A percentile compares a stretch with the other conserved stretches of the same genome.
Evolutionary conservation across 192 early-diverging fungal species (phyloP).

Genomic region (Bifiguratus adelaidae): DNA sequence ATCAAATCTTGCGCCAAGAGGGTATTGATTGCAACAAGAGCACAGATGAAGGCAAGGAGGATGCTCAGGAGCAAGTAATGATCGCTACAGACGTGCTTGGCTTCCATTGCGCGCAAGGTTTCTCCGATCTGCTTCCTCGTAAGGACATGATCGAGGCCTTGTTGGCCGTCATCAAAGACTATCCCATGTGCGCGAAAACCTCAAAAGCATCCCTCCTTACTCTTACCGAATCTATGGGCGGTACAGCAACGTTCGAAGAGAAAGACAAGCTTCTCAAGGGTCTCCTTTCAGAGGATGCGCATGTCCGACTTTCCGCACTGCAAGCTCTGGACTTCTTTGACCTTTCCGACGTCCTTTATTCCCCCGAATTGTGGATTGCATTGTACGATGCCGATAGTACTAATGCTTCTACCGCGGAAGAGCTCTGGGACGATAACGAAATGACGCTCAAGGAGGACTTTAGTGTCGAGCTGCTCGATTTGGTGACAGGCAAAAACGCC

Average conservation of each 20-base stretch:
- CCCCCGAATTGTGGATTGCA: slow-evolving; percentile 57
- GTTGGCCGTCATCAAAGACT: slow-evolving; percentile 49
- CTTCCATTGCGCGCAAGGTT: slow-evolving; percentile 44
- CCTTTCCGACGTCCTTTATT: slow-evolving; percentile 45
- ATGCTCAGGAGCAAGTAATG: slow-evolving; percentile 51
- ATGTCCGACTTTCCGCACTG: slow-evolving; percentile 56
- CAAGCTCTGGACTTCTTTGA: slow-evolving; percentile 48
- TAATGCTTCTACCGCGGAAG: slow-evolving; percentile 39
- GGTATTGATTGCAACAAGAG: slow-evolving; percentile 43
- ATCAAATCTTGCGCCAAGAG: slow-evolving; percentile 46
- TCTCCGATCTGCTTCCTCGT: slow-evolving; percentile 44
- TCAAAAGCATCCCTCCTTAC: slow-evolving; percentile 38
- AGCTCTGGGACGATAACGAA: slow-evolving; percentile 54
- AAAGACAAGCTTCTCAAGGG: slow-evolving; percentile 48
- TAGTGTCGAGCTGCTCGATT: slow-evolving; percentile 7
- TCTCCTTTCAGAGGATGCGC: slow-evolving; percentile 47
- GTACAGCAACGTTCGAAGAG: slow-evolving; percentile 32
- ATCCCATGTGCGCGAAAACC: slow-evolving; percentile 40
- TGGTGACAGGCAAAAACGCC: background rate
- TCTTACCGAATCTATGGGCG: slow-evolving; percentile 33
- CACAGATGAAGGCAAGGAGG: slow-evolving; percentile 26
- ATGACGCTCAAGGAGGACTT: slow-evolving; percentile 39
- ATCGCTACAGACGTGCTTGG: slow-evolving; percentile 52
- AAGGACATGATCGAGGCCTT: slow-evolving; percentile 50
- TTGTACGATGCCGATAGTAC: slow-evolving; percentile 53